Evolutionary conservation across 2,329 filamentous ascomycete genomes (phyloP).

Genomic region (Incumbomyces lentus): DNA sequence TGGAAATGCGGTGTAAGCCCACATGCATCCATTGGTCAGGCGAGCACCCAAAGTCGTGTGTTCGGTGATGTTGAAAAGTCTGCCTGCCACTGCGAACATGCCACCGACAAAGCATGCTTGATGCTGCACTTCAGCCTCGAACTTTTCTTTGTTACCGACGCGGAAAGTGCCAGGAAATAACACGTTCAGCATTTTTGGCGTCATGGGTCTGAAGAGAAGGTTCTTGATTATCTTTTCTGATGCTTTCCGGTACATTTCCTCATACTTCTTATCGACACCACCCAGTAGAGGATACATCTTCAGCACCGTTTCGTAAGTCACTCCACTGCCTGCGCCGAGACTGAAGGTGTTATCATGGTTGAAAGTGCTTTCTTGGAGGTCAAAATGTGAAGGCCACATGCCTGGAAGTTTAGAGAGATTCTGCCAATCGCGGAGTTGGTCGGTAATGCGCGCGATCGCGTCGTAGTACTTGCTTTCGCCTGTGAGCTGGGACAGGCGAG

Average conservation of each 20-base stretch:
- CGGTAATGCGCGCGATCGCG: conserved; percentile 46
- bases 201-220: conserved; percentile 41
- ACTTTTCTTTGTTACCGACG: conserved; percentile 39
- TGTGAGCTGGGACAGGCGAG: conserved; percentile 52
- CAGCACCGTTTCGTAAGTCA: conserved; percentile 46
- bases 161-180: conserved; percentile 37
- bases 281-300: conserved; percentile 59
- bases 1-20: conserved; percentile 42
- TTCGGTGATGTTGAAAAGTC: conserved; percentile 39
- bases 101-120: conserved; percentile 47
- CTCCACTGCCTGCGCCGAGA: conserved; percentile 45
- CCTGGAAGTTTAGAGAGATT: conserved; percentile 47
- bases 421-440: conserved; percentile 45
- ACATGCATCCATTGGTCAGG: conserved; percentile 46
- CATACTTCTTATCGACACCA: conserved; percentile 53
- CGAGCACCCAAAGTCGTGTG: conserved; percentile 41
- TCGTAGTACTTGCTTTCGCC: conserved; percentile 52
- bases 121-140: conserved; percentile 39
- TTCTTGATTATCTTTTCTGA: conserved; percentile 32
- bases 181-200: conserved; percentile 34
- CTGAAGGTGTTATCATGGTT: conserved; percentile 32
- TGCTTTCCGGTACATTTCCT: conserved; percentile 43
- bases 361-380: conserved; percentile 2
- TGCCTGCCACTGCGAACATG: conserved; percentile 45
- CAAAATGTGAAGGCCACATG: conserved; percentile 44